phyloP scores from a whole-genome alignment of 1,139 yeast genomes.

The Suhomyces taliae region DNA sequence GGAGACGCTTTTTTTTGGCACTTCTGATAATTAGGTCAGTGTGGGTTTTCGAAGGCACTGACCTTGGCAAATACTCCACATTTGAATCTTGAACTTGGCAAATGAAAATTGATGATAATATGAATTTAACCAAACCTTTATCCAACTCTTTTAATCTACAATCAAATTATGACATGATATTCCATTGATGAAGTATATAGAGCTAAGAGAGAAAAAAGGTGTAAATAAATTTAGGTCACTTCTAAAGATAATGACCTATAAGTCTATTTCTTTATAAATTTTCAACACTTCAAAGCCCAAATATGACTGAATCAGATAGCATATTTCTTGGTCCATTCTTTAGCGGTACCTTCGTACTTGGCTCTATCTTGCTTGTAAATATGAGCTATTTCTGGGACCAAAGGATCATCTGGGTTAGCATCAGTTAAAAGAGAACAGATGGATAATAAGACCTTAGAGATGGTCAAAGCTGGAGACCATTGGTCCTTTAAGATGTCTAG shows the following conservation, averaged over 20 bases:
- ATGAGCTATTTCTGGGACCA: conserved; percentile 98
- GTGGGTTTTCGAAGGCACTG: too few relatives aligned
- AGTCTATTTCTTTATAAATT: background rate
- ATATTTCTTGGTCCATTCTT: conserved; percentile 98
- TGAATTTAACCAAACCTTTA: too few relatives aligned
- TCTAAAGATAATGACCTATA: background rate
- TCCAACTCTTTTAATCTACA: background rate
- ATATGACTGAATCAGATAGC: conserved; percentile 59
- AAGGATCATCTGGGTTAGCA: conserved; percentile 98
- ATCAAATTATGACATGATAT: background rate
- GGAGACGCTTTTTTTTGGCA: too few relatives aligned
- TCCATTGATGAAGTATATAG: background rate
- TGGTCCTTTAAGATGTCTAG: conserved; percentile 83
- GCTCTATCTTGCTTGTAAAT: conserved; percentile 92
- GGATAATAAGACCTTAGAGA: conserved; percentile 83
- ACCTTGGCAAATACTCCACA: too few relatives aligned
- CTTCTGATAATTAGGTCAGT: too few relatives aligned
- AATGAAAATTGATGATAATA: too few relatives aligned
- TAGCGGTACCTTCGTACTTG: conserved; percentile 95
- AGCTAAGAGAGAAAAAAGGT: background rate
- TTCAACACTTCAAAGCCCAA: background rate
- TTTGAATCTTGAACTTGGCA: too few relatives aligned
- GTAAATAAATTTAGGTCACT: background rate
- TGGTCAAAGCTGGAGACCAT: conserved; percentile 90
- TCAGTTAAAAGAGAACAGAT: conserved; percentile 91